These are phyloP conservation scores for Spergularia bocconei DNA, from an alignment of 148 eudicot species.

Conservation along the genomic window DNA sequence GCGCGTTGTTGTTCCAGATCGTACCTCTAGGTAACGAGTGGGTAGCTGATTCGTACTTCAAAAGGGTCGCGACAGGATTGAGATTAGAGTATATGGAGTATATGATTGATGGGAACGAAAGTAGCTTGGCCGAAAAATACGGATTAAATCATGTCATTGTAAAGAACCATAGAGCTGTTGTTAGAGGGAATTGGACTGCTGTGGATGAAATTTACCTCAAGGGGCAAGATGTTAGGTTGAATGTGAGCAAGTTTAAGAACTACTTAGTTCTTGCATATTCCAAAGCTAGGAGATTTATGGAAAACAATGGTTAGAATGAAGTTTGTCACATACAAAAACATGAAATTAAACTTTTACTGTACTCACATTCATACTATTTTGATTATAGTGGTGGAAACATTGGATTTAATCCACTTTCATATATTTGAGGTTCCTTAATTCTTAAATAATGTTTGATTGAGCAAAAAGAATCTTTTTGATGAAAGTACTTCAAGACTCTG, in stretches of 20 bases:
- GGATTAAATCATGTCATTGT: conserved; percentile 32
- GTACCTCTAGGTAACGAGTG: conserved; percentile 51
- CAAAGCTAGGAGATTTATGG: conserved; percentile 41
- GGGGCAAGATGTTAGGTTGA: conserved; percentile 43
- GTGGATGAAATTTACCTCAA: conserved; percentile 36
- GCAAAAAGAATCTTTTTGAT: no score
- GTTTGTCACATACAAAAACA: background rate
- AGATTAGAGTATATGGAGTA: conserved; percentile 53
- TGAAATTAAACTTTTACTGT: no score
- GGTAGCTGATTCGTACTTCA: conserved; percentile 45
- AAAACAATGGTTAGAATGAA: conserved; percentile 20
- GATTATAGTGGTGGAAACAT: no score
- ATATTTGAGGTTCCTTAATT: no score
- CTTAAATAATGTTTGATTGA: no score
- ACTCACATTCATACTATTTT: no score
- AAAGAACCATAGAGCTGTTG: conserved; percentile 27
- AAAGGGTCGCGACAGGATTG: conserved; percentile 40
- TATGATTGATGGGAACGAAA: conserved; percentile 43
- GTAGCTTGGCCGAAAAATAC: conserved; percentile 44
- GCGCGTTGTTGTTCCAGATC: conserved; percentile 43
- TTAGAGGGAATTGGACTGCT: conserved; percentile 41
- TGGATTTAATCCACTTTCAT: no score
- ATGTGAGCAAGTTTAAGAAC: conserved; percentile 33
- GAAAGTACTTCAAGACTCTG: no score
- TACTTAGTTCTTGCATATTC: conserved; percentile 36